A percentile compares a stretch with the other conserved stretches of the same genome.
phyloP scores from a whole-genome alignment of 192 early-diverging fungal genomes.

The Backusella circina region DNA sequence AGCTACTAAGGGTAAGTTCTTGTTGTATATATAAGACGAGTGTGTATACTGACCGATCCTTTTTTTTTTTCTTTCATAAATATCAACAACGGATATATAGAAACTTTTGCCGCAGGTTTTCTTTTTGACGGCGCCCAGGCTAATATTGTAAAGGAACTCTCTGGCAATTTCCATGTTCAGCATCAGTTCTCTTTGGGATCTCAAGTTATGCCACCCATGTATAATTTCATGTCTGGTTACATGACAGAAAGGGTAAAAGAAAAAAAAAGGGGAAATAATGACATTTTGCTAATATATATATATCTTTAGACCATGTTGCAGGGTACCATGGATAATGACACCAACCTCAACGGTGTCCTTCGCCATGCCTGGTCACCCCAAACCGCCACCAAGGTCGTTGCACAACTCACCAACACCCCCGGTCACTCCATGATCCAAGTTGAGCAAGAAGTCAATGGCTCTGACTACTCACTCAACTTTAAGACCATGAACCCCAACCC shows the following conservation, averaged over 20 bases:
- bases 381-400: slow-evolving; percentile 62
- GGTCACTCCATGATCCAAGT: slow-evolving; percentile 89
- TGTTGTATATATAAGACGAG: too few species aligned
- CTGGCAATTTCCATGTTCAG: slow-evolving; percentile 91
- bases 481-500: slow-evolving; percentile 97
- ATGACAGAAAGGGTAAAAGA: slow-evolving; percentile 63
- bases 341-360: slow-evolving; percentile 69
- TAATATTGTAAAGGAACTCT: slow-evolving; percentile 89
- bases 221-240: slow-evolving; percentile 90
- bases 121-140: slow-evolving; percentile 94
- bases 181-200: slow-evolving; percentile 90
- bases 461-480: slow-evolving; percentile 83
- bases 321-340: slow-evolving; percentile 92
- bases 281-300: not conserved
- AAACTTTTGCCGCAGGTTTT: slow-evolving; percentile 79
- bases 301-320: slow-evolving; percentile 73
- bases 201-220: slow-evolving; percentile 74
- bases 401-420: slow-evolving; percentile 62
- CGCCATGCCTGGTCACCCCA: slow-evolving; percentile 70
- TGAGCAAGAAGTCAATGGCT: slow-evolving; percentile 90
- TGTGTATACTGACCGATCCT: too few species aligned
- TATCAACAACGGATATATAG: slow-evolving; percentile 43
- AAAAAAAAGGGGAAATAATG: not conserved
- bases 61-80: too few species aligned
- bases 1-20: slow-evolving; percentile 58